Percentiles rank a stretch among this genome's conserved stretches.
phyloP scores from a whole-genome alignment of 2,329 filamentous ascomycete species.

The Moelleriella libera region DNA sequence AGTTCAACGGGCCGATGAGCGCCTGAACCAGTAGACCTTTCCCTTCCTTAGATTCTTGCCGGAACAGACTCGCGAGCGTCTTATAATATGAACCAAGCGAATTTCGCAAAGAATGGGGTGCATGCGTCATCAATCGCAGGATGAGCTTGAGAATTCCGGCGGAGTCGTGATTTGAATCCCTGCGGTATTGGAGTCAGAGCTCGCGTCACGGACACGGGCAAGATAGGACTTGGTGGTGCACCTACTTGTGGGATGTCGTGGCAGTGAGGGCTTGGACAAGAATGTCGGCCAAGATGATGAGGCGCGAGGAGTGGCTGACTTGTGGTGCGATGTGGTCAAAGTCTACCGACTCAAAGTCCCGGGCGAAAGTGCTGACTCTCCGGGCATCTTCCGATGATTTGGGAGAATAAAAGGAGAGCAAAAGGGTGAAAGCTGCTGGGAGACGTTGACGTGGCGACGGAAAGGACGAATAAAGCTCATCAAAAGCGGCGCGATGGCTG shows the following conservation, averaged over 20 bases:
- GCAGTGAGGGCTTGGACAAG: slow-evolving; percentile 20
- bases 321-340: slow-evolving; percentile 20
- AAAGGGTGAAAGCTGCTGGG: slow-evolving; percentile 27
- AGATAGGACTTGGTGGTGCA: not conserved
- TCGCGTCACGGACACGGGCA: not conserved
- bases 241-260: slow-evolving; percentile 11
- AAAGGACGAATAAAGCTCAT: slow-evolving; percentile 35
- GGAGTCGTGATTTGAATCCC: slow-evolving; percentile 1
- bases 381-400: slow-evolving; percentile 29
- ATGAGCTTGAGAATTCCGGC: slow-evolving; percentile 21
- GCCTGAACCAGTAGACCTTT: slow-evolving; percentile 12
- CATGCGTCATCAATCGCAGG: slow-evolving; percentile 12
- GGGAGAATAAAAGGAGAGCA: slow-evolving; percentile 35
- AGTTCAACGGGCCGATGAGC: slow-evolving; percentile 15
- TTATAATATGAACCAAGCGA: slow-evolving; percentile 23
- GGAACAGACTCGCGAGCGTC: slow-evolving; percentile 22
- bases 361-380: slow-evolving; percentile 30
- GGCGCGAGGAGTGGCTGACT: slow-evolving; percentile 13
- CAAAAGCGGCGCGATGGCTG: slow-evolving; percentile 46
- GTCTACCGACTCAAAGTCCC: slow-evolving; percentile 24
- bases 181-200: not conserved
- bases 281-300: slow-evolving; percentile 20
- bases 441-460: slow-evolving; percentile 19
- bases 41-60: slow-evolving; percentile 8
- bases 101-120: slow-evolving; percentile 9